Base-by-base conservation (phyloP, 176 grass and related monocot species). In the Cenchrus purpureus region DNA sequence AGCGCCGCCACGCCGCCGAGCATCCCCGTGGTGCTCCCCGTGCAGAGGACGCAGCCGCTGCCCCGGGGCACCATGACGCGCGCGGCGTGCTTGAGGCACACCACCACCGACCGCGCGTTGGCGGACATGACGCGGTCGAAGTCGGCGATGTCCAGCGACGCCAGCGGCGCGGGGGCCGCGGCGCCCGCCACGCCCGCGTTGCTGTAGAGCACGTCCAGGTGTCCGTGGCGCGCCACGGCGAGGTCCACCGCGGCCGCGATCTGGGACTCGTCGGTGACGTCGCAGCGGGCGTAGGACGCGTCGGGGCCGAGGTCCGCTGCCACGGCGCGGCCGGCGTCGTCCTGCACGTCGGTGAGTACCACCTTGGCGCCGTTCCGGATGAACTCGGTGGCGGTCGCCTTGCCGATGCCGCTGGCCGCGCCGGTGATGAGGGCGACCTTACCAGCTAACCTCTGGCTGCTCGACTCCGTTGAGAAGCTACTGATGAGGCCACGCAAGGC, bases 111-210 rank as follows among this genome's bases (percentile, higher is more conserved):
- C 3, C 91, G 85, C 44, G 60, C 68, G 84, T 98, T 98, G 45
- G 86, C 74, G 8, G 83, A 80, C 85, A 95, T 98, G 57, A 87
- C 91, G 43, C 70, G 87, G 87, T 98, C 95, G 82, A 95, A 98
- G 85, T 88, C 87, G 0, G 65, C 83, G 79, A 98, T 87, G 81
- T 95, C 82, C 32, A 98, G 83, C 9, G 56, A 20, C 10, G 62
- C 29, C 29, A 80, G 78, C 64, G 78, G n/a, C 57, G 28, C 13
- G 3, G 64, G 79, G 3, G 6, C 2, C 11, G 50, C 8, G 0
- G 73, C 1, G 9, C 44, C 55, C 15, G 77, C 0, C 15, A 45
- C 16, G 14, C 88, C 88, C 11, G 88, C 83, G 46, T 90, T 89
- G 81, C 57, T 75, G 82, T 22, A 80, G 49, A 86, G 65, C 4